Evolutionary conservation across 352 stramenopile species (phyloP), one percentile per base, ranked within the genome.

Genomic region (Pythium brachiatum): DNA sequence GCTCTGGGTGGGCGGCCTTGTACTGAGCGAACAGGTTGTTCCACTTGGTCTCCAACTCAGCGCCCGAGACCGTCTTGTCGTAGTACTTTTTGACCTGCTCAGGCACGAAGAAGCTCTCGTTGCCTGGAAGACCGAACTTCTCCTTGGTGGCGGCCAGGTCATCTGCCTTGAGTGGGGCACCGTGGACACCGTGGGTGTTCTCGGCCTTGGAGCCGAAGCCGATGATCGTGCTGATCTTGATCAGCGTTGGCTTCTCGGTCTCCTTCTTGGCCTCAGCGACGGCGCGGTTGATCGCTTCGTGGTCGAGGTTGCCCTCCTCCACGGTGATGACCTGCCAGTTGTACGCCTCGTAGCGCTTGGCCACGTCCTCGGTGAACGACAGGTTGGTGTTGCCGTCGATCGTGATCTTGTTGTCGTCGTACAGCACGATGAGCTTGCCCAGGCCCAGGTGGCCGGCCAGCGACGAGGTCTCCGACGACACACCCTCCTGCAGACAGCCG

Each of bases 371-470:
- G 3, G 97, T 99, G 81, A 99, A 99, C 62, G 88, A 96, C 39
- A 99, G 68, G 54, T 92, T 79, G 18, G 97, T 99, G 72, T 85
- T 69, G 67, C 97, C 97, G 77, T 99, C 97, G 80, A 99, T 99
- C 26, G 97, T 99, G 80, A 99, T 99, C 66, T 98, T 86, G 80
- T 99, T 99, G 81, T 99, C 97, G 72, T 99, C 97, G 81, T 99
- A 99, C 13, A 99, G 78, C 47, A 99, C 96, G 75, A 99, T 99
- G 55, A 99, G 84, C 78, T 98, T 98, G 73, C 97, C 97, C 6
- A 99, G 83, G 25, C 96, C 96, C 41, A 99, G 83, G 75, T 99
- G 97, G 27, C 97, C 97, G 12, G 97, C 97, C 29, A 99, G 82
- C 56, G 92, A 98, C 60, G 76, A 98, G 26, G 97, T 86, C 75